Percentiles rank a stretch among this genome's conserved stretches.
Conservation (phyloP, 176 grass and related monocot genomes). For the Canna indica region DNA sequence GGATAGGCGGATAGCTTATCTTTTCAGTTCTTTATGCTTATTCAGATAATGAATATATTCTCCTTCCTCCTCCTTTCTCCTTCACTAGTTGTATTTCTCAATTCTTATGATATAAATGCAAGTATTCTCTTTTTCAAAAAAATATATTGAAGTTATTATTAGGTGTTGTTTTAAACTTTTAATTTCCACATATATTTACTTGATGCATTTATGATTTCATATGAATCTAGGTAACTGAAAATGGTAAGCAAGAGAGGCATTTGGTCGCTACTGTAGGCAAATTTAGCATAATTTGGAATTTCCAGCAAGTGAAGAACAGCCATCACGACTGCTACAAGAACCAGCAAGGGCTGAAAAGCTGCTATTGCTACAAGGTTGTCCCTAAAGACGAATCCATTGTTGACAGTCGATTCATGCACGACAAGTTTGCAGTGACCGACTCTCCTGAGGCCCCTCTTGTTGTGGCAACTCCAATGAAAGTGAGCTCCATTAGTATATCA, state of each 20-base stretch:
- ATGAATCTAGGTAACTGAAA: conserved; percentile 60
- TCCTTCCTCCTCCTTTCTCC: too few species aligned
- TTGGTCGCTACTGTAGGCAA: conserved; percentile 70
- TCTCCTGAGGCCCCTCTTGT: conserved; percentile 82
- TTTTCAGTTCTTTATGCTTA: too few species aligned
- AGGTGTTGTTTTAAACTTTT: too few species aligned
- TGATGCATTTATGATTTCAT: neutral
- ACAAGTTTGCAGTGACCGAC: conserved; percentile 46
- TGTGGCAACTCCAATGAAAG: conserved; percentile 71
- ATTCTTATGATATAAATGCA: too few species aligned
- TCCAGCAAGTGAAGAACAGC: conserved; percentile 67
- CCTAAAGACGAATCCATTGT: conserved; percentile 78
- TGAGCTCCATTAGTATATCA: conserved; percentile 62
- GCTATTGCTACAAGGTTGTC: conserved; percentile 93
- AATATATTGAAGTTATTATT: too few species aligned
- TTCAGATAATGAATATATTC: too few species aligned
- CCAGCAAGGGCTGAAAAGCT: conserved; percentile 90
- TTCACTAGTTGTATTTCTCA: too few species aligned
- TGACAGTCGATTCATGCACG: conserved; percentile 88
- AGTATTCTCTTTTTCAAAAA: too few species aligned
- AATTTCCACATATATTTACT: neutral
- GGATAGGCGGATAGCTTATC: too few species aligned
- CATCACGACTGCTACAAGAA: conserved; percentile 71
- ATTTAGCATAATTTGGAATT: conserved; percentile 94
- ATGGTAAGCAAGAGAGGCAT: conserved; percentile 76